These are phyloP conservation scores for Barbatosphaeria neglecta DNA, from an alignment of 495 filamentous ascomycete genomes.

Conservation along the genomic window DNA sequence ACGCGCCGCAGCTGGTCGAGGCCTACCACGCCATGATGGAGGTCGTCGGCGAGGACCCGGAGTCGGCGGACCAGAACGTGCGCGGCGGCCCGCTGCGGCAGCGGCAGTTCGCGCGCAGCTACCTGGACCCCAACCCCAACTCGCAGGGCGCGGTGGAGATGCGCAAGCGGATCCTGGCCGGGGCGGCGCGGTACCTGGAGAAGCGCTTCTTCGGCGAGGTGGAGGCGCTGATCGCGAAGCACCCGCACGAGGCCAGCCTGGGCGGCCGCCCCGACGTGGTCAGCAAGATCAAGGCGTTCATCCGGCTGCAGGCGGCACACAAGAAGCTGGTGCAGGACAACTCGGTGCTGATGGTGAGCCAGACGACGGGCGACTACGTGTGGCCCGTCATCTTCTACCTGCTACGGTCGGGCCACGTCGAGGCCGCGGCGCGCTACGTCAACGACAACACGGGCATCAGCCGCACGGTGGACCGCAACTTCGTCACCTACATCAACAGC, in stretches of 20 bases:
- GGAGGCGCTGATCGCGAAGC: conserved; percentile 62
- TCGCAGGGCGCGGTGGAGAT: conserved; percentile 48
- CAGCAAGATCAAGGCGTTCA: conserved; percentile 85
- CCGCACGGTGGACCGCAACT: conserved; percentile 79
- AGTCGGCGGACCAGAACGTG: conserved; percentile 34
- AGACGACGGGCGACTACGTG: conserved; percentile 73
- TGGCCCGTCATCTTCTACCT: conserved; percentile 93
- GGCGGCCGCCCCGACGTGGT: conserved; percentile 78
- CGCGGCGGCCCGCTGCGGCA: conserved; percentile 50
- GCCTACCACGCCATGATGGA: conserved; percentile 68
- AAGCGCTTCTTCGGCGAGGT: conserved; percentile 59
- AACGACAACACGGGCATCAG: conserved; percentile 63
- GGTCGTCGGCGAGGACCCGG: conserved; percentile 56
- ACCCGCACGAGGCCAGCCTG: conserved; percentile 77
- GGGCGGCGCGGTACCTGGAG: conserved; percentile 67
- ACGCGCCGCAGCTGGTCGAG: conserved; percentile 56
- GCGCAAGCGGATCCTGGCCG: conserved; percentile 63
- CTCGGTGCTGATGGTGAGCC: conserved; percentile 56
- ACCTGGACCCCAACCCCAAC: conserved; percentile 57
- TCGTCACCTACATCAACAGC: conserved; percentile 74
- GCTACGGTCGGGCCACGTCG: conserved; percentile 71
- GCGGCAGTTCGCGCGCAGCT: conserved; percentile 62
- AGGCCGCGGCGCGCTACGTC: conserved; percentile 79
- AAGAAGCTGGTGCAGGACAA: conserved; percentile 74
- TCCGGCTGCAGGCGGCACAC: conserved; percentile 59